Percentiles rank a stretch among this genome's conserved stretches.
Evolutionary conservation across 106 monocot species (phyloP).

Genomic region (Acanthochlamys bracteata): DNA sequence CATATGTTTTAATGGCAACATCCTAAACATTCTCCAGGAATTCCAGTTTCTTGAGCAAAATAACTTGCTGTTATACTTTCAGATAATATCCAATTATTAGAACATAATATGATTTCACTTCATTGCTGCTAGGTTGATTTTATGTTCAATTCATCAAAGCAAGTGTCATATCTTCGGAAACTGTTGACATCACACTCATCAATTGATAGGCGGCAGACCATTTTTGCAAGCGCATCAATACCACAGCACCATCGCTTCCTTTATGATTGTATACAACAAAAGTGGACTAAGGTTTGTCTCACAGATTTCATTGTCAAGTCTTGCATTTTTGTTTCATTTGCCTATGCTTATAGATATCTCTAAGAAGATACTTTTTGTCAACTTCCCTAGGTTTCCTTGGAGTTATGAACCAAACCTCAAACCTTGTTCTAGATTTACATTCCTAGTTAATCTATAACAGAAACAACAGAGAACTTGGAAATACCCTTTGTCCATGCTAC

Average conservation of each 20-base stretch:
- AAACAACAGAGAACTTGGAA: too few species aligned
- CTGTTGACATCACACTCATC: slow-evolving; percentile 69
- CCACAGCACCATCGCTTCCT: slow-evolving; percentile 89
- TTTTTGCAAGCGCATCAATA: slow-evolving; percentile 93
- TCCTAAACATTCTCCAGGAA: too few species aligned
- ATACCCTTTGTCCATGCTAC: too few species aligned
- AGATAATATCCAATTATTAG: too few species aligned
- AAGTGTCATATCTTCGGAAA: slow-evolving; percentile 67
- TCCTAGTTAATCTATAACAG: too few species aligned
- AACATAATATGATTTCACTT: neutral
- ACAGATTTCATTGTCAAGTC: neutral
- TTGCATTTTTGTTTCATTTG: neutral
- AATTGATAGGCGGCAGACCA: slow-evolving; percentile 53
- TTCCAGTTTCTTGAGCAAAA: too few species aligned
- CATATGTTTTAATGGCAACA: too few species aligned
- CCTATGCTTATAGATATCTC: neutral
- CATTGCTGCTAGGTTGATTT: slow-evolving; percentile 61
- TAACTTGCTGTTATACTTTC: too few species aligned
- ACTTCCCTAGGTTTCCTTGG: too few species aligned
- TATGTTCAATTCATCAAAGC: slow-evolving; percentile 72
- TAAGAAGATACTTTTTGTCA: neutral
- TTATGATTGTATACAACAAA: slow-evolving; percentile 80
- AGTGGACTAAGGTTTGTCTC: slow-evolving; percentile 84
- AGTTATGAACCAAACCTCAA: too few species aligned
- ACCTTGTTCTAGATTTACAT: too few species aligned